phyloP scores from a whole-genome alignment of 2,329 filamentous ascomycete species.

The Pseudocercospora crystallina region DNA sequence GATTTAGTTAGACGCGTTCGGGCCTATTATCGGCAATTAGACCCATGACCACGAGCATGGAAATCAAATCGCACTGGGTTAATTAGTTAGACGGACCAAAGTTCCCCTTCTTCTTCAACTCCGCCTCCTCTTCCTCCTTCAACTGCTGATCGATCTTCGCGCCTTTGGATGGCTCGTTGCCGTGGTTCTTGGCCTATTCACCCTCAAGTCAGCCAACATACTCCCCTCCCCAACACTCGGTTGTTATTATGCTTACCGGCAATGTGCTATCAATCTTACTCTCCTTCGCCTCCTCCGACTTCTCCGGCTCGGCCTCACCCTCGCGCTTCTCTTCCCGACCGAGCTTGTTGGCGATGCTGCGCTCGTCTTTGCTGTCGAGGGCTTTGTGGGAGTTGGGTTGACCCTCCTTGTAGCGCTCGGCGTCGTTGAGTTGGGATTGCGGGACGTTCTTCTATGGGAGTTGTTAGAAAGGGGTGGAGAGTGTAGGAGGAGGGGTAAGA shows the following conservation, averaged over 20 bases:
- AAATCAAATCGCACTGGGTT: no score
- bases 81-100: conserved; percentile 28
- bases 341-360: conserved; percentile 70
- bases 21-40: no score
- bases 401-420: conserved; percentile 69
- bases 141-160: conserved; percentile 71
- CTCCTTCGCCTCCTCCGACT: conserved; percentile 38
- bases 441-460: conserved; percentile 55
- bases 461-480: conserved; percentile 1
- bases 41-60: no score
- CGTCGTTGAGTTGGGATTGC: conserved; percentile 36
- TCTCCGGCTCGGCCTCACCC: conserved; percentile 42
- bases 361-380: conserved; percentile 72
- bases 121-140: conserved; percentile 65
- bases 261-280: conserved; percentile 61
- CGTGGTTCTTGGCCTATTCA: conserved; percentile 64
- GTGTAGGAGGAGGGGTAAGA: neutral
- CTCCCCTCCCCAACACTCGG: no score
- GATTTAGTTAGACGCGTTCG: no score
- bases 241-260: conserved; percentile 32
- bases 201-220: no score
- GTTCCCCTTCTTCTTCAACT: conserved; percentile 61
- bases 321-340: conserved; percentile 60
- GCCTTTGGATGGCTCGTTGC: conserved; percentile 71
- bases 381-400: conserved; percentile 66